phyloP scores from a whole-genome alignment of 1,284 basidiomycete species.

The Apiotrichum mycotoxinovorans region DNA sequence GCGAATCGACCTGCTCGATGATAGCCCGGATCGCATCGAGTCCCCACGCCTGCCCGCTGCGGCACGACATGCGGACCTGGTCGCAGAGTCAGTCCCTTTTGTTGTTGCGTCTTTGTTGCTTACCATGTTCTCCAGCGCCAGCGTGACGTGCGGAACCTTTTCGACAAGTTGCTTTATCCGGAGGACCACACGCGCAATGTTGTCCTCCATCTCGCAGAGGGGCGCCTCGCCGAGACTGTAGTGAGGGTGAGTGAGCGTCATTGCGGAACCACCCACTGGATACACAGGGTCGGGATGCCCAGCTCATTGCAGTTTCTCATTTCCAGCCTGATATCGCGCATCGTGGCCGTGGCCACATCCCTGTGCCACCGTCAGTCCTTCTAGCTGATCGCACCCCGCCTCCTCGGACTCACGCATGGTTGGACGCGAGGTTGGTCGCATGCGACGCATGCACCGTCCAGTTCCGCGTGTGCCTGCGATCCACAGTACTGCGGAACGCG shows the following conservation, averaged over 20 bases:
- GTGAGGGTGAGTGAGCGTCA: neutral
- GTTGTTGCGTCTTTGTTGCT: no score
- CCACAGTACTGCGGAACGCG: neutral
- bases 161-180: neutral
- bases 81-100: no score
- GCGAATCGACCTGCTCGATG: slow-evolving; percentile 5
- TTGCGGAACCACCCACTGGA: slow-evolving; percentile 6
- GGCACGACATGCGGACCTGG: no score
- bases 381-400: no score
- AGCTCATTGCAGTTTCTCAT: slow-evolving; percentile 5
- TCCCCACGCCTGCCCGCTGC: slow-evolving; percentile 10
- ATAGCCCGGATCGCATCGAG: slow-evolving; percentile 3
- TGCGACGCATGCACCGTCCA: slow-evolving; percentile 18
- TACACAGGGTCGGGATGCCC: slow-evolving; percentile 8
- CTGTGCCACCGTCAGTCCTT: no score
- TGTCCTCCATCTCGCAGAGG: neutral
- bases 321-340: slow-evolving; percentile 3
- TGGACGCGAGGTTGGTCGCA: slow-evolving; percentile 11
- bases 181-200: slow-evolving; percentile 2
- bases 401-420: slow-evolving; percentile 5
- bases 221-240: neutral
- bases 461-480: neutral
- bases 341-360: no score
- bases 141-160: slow-evolving; percentile 1
- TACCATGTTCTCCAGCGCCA: slow-evolving; percentile 21